These are phyloP conservation scores for Globisporangium megalacanthum DNA, from an alignment of 352 stramenopile species.

Conservation along the genomic window DNA sequence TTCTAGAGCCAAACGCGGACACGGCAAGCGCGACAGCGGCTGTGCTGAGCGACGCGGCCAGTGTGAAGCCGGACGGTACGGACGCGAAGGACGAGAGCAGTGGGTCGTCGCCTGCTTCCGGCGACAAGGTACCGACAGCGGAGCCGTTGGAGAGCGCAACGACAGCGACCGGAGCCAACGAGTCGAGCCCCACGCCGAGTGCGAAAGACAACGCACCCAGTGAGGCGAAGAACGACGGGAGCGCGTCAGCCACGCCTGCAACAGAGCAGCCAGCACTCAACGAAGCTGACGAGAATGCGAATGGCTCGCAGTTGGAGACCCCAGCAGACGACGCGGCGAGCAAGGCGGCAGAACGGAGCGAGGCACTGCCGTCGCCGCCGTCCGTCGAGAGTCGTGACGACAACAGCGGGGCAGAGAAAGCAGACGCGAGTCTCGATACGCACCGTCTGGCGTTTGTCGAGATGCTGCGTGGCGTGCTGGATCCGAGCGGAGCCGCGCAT, in stretches of 20 bases:
- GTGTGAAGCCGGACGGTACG: neutral
- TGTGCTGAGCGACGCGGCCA: neutral
- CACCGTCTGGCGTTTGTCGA: constrained; percentile 54
- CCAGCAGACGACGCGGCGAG: neutral
- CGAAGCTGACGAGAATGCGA: neutral
- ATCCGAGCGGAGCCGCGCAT: constrained; percentile 28
- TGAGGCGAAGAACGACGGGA: too few relatives aligned
- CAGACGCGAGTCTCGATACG: constrained; percentile 42
- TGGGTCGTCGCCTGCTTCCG: neutral
- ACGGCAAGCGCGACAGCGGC: neutral
- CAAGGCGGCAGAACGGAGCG: neutral
- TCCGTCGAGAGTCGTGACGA: neutral
- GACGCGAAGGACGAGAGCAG: neutral
- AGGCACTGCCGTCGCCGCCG: neutral
- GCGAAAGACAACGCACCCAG: too few relatives aligned
- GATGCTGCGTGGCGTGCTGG: constrained; percentile 62
- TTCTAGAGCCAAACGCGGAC: neutral
- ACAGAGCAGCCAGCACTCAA: too few relatives aligned
- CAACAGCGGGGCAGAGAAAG: constrained; percentile 11
- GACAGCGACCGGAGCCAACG: too few relatives aligned
- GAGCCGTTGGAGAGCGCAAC: neutral
- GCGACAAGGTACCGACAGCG: neutral
- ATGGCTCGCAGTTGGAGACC: neutral
- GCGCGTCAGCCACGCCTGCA: too few relatives aligned
- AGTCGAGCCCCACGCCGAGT: too few relatives aligned